Base-by-base conservation (phyloP, 495 filamentous ascomycete species). In the Pyrenula aspistea region DNA sequence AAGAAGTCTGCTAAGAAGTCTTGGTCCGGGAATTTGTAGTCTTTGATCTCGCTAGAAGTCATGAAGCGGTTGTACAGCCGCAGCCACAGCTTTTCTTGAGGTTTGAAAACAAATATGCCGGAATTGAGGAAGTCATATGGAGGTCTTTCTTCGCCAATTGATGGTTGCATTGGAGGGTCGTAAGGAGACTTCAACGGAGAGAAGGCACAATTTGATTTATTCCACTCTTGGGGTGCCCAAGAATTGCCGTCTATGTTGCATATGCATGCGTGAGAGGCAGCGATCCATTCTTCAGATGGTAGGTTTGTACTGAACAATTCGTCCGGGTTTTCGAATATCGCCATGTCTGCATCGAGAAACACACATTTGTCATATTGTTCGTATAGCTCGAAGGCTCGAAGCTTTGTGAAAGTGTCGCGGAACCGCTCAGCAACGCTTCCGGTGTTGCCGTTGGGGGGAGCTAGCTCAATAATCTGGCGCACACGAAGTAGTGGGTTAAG, bases 401-500 rank as follows among this genome's bases (percentile, higher is more conserved):
- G 68, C 55, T 83, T 82, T 0, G 77, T 79, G 77, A 75, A 81
- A 19, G 78, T 81, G 56, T 81, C 76, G 49, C 62, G 61, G 55
- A 80, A 81, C 12, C 77, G 4, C 15, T 42, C 31, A 8, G 31
- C 31, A 42, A 42, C 31, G 4, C 31, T 42, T 4, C 31, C 31
- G 31, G 31, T 42, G 31, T 8, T 42, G 31, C 8, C 8, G 8
- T 42, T 42, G 8, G 31, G 31, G 15, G 31, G 31, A 15, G 4
- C 8, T 8, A 42, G 31, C 8, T 4, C 8, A 8, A 8, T 15
- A 15, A 42, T 42, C 31, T 42, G 8, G 31, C 15, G 15, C 4
- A 42, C 31, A 42, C 31, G 8, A 15, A 42, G 4, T 4, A 42
- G 31, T 15, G 31, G 31, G 31, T 42, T 42, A 4, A 42, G 31